Base-by-base conservation (phyloP, 768 basidiomycete species). In the Pilatotrama ljubarskyi region DNA sequence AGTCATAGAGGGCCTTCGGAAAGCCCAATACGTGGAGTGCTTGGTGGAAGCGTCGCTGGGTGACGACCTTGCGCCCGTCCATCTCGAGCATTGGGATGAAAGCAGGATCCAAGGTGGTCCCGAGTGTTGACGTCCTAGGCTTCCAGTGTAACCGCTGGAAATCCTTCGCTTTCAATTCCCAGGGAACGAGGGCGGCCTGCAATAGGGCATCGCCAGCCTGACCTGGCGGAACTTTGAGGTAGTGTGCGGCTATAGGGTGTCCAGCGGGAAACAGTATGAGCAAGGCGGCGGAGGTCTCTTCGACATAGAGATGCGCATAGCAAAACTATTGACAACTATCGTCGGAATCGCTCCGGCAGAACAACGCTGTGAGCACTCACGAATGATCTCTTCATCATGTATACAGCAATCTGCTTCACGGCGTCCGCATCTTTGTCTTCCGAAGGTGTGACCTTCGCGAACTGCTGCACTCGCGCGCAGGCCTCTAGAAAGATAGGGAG, bases 201-300 rank as follows among this genome's bases (percentile, higher is more conserved):
- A 86, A 68, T 3, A 66, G 55, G 20, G 66, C 69, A 4, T 63
- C 55, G 22, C 69, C 63, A 22, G 68, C 69, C 18, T 78, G 59
- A n/a, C 77, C 73, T 1, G 43, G 14, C 0, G 80, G 81, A 2
- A 85, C 77, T 40, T 75, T 74, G 46, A 85, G 73, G 14, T 72
- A 66, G 5, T 67, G 70, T 48, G 68, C 67, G n/a, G 84, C 70
- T 4, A 71, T 55, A 2, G 68, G 52, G 40, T 77, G 71, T 7
- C 67, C 64, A 15, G 75, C 68, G 20, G 83, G 77, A 63, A 85
- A 82, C n/a, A 90, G 64, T n/a, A 90, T 40, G 32, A 88, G 75
- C 36, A 83, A 68, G 8, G 82, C 88, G 14, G 79, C 76, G 48
- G 81, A 71, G 36, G 73, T 70, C 24, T 72, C 73, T 61, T 86